A percentile compares a stretch with the other conserved stretches of the same genome.
Evolutionary conservation across 2,329 filamentous ascomycete species (phyloP).

Genomic region (Fusarium multiceps): DNA sequence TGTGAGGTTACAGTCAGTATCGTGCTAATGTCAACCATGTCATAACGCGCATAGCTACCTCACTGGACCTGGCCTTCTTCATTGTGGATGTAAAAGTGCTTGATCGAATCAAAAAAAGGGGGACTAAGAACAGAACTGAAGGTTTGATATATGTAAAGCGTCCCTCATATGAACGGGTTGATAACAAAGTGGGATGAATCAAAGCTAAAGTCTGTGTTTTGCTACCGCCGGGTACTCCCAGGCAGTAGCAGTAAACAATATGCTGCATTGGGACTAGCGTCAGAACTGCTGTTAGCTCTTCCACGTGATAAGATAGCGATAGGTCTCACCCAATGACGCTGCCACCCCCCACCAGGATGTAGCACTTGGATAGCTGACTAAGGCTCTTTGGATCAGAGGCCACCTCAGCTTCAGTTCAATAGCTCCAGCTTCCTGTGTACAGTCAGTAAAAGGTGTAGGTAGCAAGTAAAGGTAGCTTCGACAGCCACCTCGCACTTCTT

Average conservation of each 20-base stretch:
- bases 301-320: slow-evolving; percentile 26
- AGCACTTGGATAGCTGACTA: slow-evolving; percentile 36
- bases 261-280: slow-evolving; percentile 45
- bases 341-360: background rate
- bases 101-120: background rate
- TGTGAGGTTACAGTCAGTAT: slow-evolving; percentile 46
- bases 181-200: slow-evolving; percentile 30
- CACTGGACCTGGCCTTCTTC: slow-evolving; percentile 45
- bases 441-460: slow-evolving; percentile 8
- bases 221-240: slow-evolving; percentile 12
- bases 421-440: slow-evolving; percentile 34
- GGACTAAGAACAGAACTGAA: background rate
- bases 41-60: slow-evolving; percentile 45
- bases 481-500: slow-evolving; percentile 15
- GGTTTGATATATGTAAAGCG: slow-evolving; percentile 3
- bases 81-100: slow-evolving; percentile 26
- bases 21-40: slow-evolving; percentile 34
- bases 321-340: slow-evolving; percentile 11
- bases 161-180: slow-evolving; percentile 7
- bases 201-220: slow-evolving; percentile 43
- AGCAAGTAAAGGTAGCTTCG: slow-evolving; percentile 25
- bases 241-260: slow-evolving; percentile 46
- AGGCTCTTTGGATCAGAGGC: slow-evolving; percentile 45
- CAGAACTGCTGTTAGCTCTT: background rate
- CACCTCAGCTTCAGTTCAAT: slow-evolving; percentile 50